These are phyloP conservation scores for Diaporthe vexans DNA, from an alignment of 2,329 filamentous ascomycete species.

Conservation along the genomic window DNA sequence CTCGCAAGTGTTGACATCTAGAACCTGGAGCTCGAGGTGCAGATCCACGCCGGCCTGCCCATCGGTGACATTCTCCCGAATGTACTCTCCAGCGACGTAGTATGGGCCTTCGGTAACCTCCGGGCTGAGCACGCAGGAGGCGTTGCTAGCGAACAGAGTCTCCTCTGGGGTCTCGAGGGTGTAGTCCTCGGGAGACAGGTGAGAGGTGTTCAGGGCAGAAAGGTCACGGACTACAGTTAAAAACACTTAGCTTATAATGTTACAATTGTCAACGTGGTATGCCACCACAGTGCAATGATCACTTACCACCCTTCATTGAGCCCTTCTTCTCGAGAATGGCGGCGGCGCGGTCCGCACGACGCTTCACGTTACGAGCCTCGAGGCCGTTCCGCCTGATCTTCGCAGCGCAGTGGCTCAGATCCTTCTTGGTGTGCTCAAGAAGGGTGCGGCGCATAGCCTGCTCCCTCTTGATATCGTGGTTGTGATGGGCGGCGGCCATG, in stretches of 20 bases:
- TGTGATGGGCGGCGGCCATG: slow-evolving; percentile 54
- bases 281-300: neutral
- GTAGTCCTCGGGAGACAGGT: slow-evolving; percentile 55
- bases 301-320: slow-evolving; percentile 42
- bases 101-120: slow-evolving; percentile 69
- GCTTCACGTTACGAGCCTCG: slow-evolving; percentile 53
- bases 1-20: slow-evolving; percentile 64
- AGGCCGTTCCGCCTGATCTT: slow-evolving; percentile 56
- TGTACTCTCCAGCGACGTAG: slow-evolving; percentile 62
- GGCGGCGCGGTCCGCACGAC: slow-evolving; percentile 52
- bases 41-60: slow-evolving; percentile 59
- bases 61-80: slow-evolving; percentile 61
- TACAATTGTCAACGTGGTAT: neutral
- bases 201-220: slow-evolving; percentile 51
- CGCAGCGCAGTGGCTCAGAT: slow-evolving; percentile 55
- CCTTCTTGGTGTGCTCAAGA: slow-evolving; percentile 51
- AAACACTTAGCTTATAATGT: slow-evolving; percentile 42
- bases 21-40: slow-evolving; percentile 62
- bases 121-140: slow-evolving; percentile 64
- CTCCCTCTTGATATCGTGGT: slow-evolving; percentile 57
- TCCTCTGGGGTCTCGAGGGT: slow-evolving; percentile 50
- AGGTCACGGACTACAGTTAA: slow-evolving; percentile 51
- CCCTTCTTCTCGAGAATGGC: slow-evolving; percentile 51
- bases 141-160: slow-evolving; percentile 58
- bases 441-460: slow-evolving; percentile 56